Evolutionary conservation across 176 grass and related monocot genomes (phyloP).

Genomic region (Thinopyrum elongatum): DNA sequence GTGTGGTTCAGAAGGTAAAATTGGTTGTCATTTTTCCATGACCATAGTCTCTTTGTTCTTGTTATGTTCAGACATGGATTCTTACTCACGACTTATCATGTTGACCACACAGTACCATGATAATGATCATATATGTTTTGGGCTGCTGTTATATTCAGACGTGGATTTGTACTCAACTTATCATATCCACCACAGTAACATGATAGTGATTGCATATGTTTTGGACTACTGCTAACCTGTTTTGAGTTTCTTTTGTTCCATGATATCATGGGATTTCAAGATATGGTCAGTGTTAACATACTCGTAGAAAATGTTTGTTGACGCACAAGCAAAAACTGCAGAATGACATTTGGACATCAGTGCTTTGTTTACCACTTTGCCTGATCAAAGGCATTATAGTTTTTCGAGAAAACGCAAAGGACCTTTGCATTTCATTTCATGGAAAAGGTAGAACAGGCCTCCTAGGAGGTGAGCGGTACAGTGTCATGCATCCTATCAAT

Average conservation of each 20-base stretch:
- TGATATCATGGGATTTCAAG: slow-evolving; percentile 8
- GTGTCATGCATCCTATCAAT: too few species aligned
- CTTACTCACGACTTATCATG: neutral
- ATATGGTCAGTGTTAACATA: neutral
- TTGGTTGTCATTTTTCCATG: neutral
- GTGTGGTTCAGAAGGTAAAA: slow-evolving; percentile 98
- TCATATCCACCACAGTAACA: neutral
- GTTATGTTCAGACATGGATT: neutral
- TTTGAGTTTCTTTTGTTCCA: slow-evolving; percentile 1
- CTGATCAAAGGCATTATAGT: neutral
- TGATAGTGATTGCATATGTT: neutral
- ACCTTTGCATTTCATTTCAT: too few species aligned
- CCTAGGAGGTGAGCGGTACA: too few species aligned
- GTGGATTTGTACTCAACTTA: neutral
- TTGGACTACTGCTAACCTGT: neutral
- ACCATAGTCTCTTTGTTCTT: neutral
- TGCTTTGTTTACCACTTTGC: neutral
- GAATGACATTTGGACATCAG: neutral
- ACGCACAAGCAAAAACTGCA: neutral
- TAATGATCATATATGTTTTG: slow-evolving; percentile 1
- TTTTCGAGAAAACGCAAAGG: too few species aligned
- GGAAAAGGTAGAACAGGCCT: too few species aligned
- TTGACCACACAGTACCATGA: neutral
- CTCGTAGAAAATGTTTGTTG: neutral
- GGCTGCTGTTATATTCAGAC: neutral